phyloP scores from a whole-genome alignment of 768 basidiomycete genomes.

The Boletus reticuloceps region DNA sequence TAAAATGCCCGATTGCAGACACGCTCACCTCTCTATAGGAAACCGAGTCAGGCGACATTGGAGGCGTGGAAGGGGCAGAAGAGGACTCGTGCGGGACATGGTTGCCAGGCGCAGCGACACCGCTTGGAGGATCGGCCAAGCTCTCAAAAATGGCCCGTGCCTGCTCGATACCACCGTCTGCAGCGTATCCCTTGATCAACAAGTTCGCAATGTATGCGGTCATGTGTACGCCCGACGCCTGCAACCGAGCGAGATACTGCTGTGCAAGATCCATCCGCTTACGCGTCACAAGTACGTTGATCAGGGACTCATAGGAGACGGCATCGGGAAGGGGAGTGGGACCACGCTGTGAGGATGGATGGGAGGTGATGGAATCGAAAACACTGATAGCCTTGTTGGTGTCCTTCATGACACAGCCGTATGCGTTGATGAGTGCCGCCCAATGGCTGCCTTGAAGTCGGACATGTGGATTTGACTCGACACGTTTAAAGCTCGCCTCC shows the following conservation, averaged over 20 bases:
- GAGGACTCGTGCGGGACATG: conserved; percentile 65
- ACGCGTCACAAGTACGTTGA: conserved; percentile 81
- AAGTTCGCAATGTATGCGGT: conserved; percentile 93
- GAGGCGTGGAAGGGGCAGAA: conserved; percentile 30
- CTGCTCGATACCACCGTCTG: conserved; percentile 63
- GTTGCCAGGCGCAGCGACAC: conserved; percentile 87
- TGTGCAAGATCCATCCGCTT: conserved; percentile 78
- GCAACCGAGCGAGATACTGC: conserved; percentile 61
- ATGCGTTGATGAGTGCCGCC: conserved; percentile 85
- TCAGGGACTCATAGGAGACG: conserved; percentile 84
- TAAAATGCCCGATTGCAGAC: not conserved
- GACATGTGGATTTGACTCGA: conserved; percentile 36
- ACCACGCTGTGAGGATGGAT: conserved; percentile 40
- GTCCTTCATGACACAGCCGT: conserved; percentile 78
- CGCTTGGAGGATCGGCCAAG: conserved; percentile 75
- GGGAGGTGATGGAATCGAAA: conserved; percentile 71
- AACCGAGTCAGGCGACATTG: conserved; percentile 40
- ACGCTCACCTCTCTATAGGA: conserved; percentile 31
- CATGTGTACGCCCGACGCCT: conserved; percentile 66
- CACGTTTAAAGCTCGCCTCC: conserved; percentile 69
- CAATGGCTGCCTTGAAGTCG: conserved; percentile 58
- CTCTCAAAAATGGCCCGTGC: conserved; percentile 79
- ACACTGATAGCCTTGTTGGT: conserved; percentile 69
- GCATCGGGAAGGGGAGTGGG: conserved; percentile 60
- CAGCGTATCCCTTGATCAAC: conserved; percentile 59